Evolutionary conservation across 768 basidiomycete species (phyloP).

Genomic region (Lepiota venenata): DNA sequence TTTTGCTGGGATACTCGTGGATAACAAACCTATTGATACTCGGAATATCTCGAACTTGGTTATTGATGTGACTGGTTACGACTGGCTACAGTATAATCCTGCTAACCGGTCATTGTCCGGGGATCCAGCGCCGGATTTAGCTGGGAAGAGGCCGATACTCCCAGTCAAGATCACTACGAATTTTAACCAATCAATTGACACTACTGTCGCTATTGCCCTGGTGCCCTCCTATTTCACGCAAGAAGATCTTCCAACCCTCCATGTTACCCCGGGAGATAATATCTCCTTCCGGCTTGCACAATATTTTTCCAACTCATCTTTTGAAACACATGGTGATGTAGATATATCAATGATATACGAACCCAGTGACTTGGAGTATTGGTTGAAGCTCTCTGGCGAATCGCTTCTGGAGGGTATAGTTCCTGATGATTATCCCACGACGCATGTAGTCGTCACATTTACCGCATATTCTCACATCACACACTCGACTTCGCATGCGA

Average conservation of each 20-base stretch:
- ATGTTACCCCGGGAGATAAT: conserved; percentile 45
- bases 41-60: conserved; percentile 52
- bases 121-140: conserved; percentile 45
- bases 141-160: conserved; percentile 34
- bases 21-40: conserved; percentile 54
- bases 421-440: conserved; percentile 39
- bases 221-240: conserved; percentile 72
- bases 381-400: conserved; percentile 18
- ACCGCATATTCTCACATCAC: conserved; percentile 64
- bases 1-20: conserved; percentile 60
- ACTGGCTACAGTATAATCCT: conserved; percentile 62
- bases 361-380: conserved; percentile 29
- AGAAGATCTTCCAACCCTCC: conserved; percentile 52
- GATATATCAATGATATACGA: conserved; percentile 53
- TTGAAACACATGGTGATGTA: conserved; percentile 32
- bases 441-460: conserved; percentile 52
- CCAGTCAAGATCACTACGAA: conserved; percentile 58
- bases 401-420: conserved; percentile 52
- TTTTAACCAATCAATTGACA: conserved; percentile 65
- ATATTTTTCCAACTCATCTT: conserved; percentile 52
- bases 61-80: conserved; percentile 57
- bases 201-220: conserved; percentile 61
- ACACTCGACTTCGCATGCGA: conserved; percentile 70
- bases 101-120: conserved; percentile 59
- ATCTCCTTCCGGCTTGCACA: conserved; percentile 52